Evolutionary conservation across 495 filamentous ascomycete genomes (phyloP).

Genomic region (Astrocystis sublimbata): DNA sequence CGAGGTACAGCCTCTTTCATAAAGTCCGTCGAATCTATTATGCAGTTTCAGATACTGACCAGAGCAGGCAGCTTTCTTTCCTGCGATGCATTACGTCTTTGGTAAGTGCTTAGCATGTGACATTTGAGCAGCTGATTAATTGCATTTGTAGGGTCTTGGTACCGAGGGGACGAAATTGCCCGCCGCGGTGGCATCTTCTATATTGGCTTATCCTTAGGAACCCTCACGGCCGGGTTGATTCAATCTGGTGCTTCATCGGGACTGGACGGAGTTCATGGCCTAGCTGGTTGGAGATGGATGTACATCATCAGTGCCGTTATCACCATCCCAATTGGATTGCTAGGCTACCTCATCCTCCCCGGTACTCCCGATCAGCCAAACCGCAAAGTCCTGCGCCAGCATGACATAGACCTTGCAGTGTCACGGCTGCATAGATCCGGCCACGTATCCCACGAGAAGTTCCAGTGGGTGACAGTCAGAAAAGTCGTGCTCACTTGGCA

Average conservation of each 20-base stretch:
- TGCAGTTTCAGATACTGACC: conserved; percentile 11
- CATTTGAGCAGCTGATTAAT: conserved; percentile 1
- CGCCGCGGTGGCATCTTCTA: conserved; percentile 53
- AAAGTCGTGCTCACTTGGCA: conserved; percentile 33
- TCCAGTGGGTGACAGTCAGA: conserved; percentile 32
- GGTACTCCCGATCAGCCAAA: conserved; percentile 49
- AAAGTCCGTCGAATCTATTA: conserved; percentile 12
- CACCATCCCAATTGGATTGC: conserved; percentile 50
- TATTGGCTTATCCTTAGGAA: conserved; percentile 49
- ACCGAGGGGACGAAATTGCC: conserved; percentile 34
- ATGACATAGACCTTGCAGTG: conserved; percentile 41
- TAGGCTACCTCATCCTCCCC: conserved; percentile 46
- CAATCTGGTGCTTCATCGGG: conserved; percentile 46
- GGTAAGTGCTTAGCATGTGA: conserved; percentile 6
- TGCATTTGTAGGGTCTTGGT: conserved; percentile 35
- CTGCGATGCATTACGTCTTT: conserved; percentile 49
- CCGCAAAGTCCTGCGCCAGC: conserved; percentile 37
- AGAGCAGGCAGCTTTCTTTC: conserved; percentile 42
- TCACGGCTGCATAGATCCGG: conserved; percentile 39
- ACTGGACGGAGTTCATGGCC: conserved; percentile 48
- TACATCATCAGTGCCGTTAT: conserved; percentile 34
- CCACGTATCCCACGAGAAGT: conserved; percentile 29
- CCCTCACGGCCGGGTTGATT: conserved; percentile 52
- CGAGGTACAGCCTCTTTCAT: conserved; percentile 33
- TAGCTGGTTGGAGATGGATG: conserved; percentile 51